These are phyloP conservation scores for Trifolium dubium DNA, from an alignment of 306 rosid species.

Conservation along the genomic window DNA sequence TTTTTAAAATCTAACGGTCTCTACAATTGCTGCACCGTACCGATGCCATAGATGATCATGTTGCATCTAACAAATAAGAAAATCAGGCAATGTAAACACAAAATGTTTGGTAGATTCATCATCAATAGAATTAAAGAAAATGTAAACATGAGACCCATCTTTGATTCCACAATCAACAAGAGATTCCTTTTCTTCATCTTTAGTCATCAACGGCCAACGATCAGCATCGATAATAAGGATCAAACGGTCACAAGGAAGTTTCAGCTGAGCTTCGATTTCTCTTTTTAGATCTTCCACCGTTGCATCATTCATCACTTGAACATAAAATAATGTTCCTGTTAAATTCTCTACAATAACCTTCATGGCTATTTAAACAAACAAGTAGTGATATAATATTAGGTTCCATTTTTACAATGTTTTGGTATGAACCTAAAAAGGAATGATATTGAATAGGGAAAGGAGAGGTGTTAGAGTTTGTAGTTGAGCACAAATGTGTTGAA, in stretches of 20 bases:
- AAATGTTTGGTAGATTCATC: slow-evolving; percentile 38
- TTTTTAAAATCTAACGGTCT: not conserved
- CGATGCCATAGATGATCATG: not conserved
- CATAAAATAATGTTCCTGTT: slow-evolving; percentile 54
- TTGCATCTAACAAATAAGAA: slow-evolving; percentile 5
- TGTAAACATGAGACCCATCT: slow-evolving; percentile 61
- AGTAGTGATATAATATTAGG: not conserved
- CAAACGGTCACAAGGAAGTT: slow-evolving; percentile 62
- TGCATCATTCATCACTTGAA: slow-evolving; percentile 52
- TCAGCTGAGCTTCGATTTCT: slow-evolving; percentile 57
- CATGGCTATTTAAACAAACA: slow-evolving; percentile 28
- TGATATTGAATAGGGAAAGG: not conserved
- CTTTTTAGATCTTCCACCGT: slow-evolving; percentile 52
- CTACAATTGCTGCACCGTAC: not conserved
- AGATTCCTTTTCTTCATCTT: slow-evolving; percentile 44
- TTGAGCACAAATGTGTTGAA: slow-evolving; percentile 28
- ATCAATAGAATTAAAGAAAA: slow-evolving; percentile 59
- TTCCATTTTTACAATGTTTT: not conserved
- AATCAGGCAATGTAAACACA: slow-evolving; percentile 38
- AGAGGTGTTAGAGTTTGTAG: slow-evolving; percentile 11
- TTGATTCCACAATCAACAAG: slow-evolving; percentile 63
- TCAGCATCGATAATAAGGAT: slow-evolving; percentile 49
- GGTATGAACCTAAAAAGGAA: not conserved
- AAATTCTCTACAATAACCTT: slow-evolving; percentile 55
- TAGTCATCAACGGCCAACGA: slow-evolving; percentile 30